Evolutionary conservation across 2,329 filamentous ascomycete species (phyloP).

Genomic region (Leptoxyphium fumago): DNA sequence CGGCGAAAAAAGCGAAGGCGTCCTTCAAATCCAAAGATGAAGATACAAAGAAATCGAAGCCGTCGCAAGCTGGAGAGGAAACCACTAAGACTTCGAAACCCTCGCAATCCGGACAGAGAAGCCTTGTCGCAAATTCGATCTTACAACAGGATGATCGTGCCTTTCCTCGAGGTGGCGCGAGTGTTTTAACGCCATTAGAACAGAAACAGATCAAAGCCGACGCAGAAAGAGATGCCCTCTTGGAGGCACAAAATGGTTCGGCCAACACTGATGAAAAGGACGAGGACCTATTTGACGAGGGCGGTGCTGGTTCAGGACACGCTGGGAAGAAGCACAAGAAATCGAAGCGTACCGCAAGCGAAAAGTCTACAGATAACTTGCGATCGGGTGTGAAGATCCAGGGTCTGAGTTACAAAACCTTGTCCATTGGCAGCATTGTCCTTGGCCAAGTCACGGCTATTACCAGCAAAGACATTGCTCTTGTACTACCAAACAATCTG

Average conservation of each 20-base stretch:
- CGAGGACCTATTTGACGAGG: constrained; percentile 28
- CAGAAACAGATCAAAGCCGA: constrained; percentile 93
- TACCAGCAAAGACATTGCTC: constrained; percentile 59
- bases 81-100: constrained; percentile 8
- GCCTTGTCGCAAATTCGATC: constrained; percentile 26
- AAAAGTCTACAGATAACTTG: constrained; percentile 31
- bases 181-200: constrained; percentile 80
- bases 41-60: constrained; percentile 4
- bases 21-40: constrained; percentile 3
- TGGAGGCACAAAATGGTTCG: constrained; percentile 55
- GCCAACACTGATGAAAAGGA: constrained; percentile 38
- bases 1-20: constrained; percentile 19
- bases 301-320: constrained; percentile 17
- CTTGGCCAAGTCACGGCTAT: constrained; percentile 77
- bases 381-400: constrained; percentile 53
- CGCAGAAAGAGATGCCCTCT: constrained; percentile 79
- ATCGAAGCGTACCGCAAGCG: constrained; percentile 24
- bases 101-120: constrained; percentile 12
- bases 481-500: constrained; percentile 86
- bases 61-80: constrained; percentile 8
- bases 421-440: constrained; percentile 73
- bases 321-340: constrained; percentile 39
- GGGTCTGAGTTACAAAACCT: constrained; percentile 61
- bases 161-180: constrained; percentile 86
- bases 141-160: constrained; percentile 67